Conservation (phyloP, 2,329 filamentous ascomycete species). For the Penicillium fuscoglaucum region DNA sequence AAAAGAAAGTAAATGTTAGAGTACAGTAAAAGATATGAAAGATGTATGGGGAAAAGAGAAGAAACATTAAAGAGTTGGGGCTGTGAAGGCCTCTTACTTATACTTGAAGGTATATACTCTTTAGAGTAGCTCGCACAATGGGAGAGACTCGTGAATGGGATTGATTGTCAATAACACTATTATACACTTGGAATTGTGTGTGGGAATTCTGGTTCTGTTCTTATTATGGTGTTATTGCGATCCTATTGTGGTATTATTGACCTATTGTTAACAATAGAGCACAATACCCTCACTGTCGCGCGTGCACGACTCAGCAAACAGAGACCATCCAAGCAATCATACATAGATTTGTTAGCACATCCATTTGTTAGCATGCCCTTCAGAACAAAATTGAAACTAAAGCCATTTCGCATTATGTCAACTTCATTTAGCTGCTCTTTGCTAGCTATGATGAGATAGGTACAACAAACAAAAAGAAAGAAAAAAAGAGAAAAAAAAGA, state of each 20-base stretch:
- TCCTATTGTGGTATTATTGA: background rate
- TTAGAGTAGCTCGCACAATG: slow-evolving; percentile 7
- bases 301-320: background rate
- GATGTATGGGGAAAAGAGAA: slow-evolving; percentile 7
- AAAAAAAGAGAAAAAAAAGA: background rate
- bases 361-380: background rate
- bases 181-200: background rate
- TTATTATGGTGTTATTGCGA: background rate
- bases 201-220: background rate
- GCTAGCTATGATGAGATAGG: background rate
- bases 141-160: background rate
- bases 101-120: background rate
- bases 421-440: background rate
- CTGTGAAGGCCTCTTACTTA: background rate
- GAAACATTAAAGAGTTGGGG: background rate
- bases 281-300: background rate
- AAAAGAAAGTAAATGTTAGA: too few relatives aligned
- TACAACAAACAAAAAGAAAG: background rate
- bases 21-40: background rate
- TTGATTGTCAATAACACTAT: background rate
- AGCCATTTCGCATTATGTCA: background rate
- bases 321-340: background rate
- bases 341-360: background rate
- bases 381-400: background rate
- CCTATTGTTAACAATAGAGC: background rate